These are phyloP conservation scores for Camellia lanceoleosa DNA, from an alignment of 148 eudicot species.

Conservation along the genomic window DNA sequence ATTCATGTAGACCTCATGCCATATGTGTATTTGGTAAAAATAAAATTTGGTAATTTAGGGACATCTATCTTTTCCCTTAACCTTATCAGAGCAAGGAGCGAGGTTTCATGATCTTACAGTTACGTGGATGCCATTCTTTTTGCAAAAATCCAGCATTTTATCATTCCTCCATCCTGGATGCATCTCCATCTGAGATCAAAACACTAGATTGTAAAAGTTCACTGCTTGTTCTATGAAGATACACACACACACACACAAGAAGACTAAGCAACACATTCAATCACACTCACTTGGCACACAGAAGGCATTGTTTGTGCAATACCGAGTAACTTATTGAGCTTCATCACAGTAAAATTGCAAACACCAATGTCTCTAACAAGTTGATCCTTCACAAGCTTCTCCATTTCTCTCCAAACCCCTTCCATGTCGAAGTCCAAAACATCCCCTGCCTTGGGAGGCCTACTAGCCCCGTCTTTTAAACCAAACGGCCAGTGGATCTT, in stretches of 20 bases:
- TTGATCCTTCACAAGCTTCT: constrained; percentile 44
- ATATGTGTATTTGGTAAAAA: no score
- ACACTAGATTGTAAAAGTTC: background rate
- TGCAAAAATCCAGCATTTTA: constrained; percentile 57
- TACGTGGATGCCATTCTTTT: constrained; percentile 46
- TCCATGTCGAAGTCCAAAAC: constrained; percentile 60
- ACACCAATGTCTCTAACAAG: constrained; percentile 55
- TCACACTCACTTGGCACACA: constrained; percentile 50
- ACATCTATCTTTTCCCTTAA: no score
- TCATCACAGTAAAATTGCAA: constrained; percentile 46
- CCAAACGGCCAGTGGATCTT: constrained; percentile 66
- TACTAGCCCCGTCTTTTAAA: constrained; percentile 42
- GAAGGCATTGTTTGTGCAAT: constrained; percentile 49
- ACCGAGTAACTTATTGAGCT: constrained; percentile 41
- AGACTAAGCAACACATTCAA: background rate
- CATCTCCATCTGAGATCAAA: constrained; percentile 54
- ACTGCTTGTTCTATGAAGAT: background rate
- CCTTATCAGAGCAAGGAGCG: background rate
- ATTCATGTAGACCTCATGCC: no score
- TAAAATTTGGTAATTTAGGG: no score
- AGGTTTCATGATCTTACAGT: constrained; percentile 31
- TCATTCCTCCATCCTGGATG: constrained; percentile 76
- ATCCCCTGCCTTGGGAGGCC: constrained; percentile 54
- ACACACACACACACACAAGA: background rate
- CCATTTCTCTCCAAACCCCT: constrained; percentile 69